A percentile compares a stretch with the other conserved stretches of the same genome.
Conservation (phyloP, 2,329 filamentous ascomycete genomes). For the Phialocephala subalpina region DNA sequence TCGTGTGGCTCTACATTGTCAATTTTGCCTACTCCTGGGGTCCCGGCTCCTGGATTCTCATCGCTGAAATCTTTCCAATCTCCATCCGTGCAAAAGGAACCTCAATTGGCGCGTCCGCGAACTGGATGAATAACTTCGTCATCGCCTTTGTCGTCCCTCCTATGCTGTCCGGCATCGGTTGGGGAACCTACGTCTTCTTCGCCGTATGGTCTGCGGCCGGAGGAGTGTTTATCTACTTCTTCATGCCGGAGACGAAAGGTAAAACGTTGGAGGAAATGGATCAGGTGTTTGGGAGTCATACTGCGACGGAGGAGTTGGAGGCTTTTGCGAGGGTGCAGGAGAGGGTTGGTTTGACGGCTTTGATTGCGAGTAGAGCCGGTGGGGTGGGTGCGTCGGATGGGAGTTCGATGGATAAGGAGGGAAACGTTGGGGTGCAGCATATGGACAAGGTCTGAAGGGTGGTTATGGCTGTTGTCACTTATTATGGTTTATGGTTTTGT, state of each 20-base stretch:
- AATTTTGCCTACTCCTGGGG: slow-evolving; percentile 44
- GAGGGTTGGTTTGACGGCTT: slow-evolving; percentile 18
- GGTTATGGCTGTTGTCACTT: neutral
- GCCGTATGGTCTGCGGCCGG: slow-evolving; percentile 54
- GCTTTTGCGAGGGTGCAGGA: slow-evolving; percentile 21
- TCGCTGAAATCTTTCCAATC: slow-evolving; percentile 48
- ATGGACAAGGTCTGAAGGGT: slow-evolving; percentile 6
- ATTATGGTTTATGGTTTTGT: too few species aligned
- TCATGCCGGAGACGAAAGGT: slow-evolving; percentile 62
- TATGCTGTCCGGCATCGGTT: slow-evolving; percentile 50
- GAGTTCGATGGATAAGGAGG: slow-evolving; percentile 9
- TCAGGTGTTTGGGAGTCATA: slow-evolving; percentile 53
- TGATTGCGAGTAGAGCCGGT: slow-evolving; percentile 15
- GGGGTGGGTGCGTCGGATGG: neutral
- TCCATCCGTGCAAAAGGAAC: slow-evolving; percentile 48
- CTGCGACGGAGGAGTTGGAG: slow-evolving; percentile 37
- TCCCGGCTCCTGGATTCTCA: slow-evolving; percentile 45
- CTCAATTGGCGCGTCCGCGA: slow-evolving; percentile 51
- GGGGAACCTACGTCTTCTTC: slow-evolving; percentile 65
- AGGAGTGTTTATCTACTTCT: slow-evolving; percentile 57
- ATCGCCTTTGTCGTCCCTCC: slow-evolving; percentile 55
- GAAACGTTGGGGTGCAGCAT: slow-evolving; percentile 1
- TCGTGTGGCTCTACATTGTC: slow-evolving; percentile 44
- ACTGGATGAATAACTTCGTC: slow-evolving; percentile 55
- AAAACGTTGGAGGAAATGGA: slow-evolving; percentile 63